Evolutionary conservation across 495 filamentous ascomycete species (phyloP).

Genomic region (Opeltia flavorubescens): DNA sequence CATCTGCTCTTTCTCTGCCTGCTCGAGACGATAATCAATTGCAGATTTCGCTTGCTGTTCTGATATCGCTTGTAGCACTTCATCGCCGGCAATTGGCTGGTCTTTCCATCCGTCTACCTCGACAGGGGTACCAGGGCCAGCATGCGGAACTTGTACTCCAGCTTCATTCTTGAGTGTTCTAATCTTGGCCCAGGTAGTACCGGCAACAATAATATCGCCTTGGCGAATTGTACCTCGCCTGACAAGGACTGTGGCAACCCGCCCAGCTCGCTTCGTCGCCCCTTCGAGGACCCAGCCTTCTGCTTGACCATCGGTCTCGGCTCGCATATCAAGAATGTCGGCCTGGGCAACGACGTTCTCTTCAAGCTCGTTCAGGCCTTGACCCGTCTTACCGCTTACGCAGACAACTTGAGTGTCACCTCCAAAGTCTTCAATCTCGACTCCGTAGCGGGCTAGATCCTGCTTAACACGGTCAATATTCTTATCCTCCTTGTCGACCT

Average conservation of each 20-base stretch:
- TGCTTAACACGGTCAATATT: conserved; percentile 71
- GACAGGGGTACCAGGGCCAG: conserved; percentile 78
- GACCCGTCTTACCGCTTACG: conserved; percentile 86
- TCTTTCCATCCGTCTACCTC: conserved; percentile 92
- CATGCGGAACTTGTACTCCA: conserved; percentile 52
- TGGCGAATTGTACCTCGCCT: conserved; percentile 68
- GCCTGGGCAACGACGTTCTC: conserved; percentile 72
- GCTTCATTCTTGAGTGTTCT: conserved; percentile 75
- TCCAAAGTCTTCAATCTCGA: conserved; percentile 90
- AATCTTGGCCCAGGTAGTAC: conserved; percentile 70
- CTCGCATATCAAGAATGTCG: conserved; percentile 81
- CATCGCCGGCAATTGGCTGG: conserved; percentile 75
- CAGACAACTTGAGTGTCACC: conserved; percentile 85
- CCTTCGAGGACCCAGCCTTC: conserved; percentile 95
- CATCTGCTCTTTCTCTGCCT: conserved; percentile 42
- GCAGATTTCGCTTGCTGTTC: conserved; percentile 72
- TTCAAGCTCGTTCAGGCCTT: conserved; percentile 84
- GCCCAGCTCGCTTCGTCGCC: conserved; percentile 74
- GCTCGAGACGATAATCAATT: conserved; percentile 59
- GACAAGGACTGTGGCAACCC: conserved; percentile 79
- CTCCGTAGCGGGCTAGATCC: conserved; percentile 69
- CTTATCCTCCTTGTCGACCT: conserved; percentile 77
- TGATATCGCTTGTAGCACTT: conserved; percentile 65
- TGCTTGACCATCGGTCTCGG: conserved; percentile 57
- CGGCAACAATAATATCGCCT: conserved; percentile 81